Evolutionary conservation across 305 asterid species (phyloP).

Genomic region (Rubia peregrina): DNA sequence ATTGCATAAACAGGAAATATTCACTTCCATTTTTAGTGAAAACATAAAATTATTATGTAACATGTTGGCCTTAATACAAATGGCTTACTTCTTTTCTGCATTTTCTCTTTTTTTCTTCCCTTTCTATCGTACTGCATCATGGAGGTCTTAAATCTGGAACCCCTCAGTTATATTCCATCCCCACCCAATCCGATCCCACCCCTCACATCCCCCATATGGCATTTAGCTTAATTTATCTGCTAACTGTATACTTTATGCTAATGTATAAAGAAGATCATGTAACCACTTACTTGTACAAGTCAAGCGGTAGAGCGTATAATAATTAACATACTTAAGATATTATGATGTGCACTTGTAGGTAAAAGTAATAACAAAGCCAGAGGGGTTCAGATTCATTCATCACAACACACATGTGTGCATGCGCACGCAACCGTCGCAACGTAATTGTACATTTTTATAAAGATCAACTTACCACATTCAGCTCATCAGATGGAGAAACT

Average conservation of each 20-base stretch:
- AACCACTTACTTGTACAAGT: neutral
- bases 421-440: neutral
- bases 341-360: neutral
- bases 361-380: neutral
- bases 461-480: slow-evolving; percentile 45
- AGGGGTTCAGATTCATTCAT: neutral
- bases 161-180: no score
- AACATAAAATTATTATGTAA: neutral
- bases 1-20: neutral
- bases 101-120: no score
- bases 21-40: neutral
- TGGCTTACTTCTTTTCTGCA: neutral
- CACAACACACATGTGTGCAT: neutral
- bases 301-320: neutral
- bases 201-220: no score
- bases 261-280: neutral
- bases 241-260: no score
- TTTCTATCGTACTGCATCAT: no score
- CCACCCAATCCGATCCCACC: no score
- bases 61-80: neutral
- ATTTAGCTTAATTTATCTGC: no score
- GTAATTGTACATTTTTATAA: neutral
- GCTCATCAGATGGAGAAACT: slow-evolving; percentile 53
- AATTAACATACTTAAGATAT: neutral
- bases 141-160: no score